Conservation (phyloP, 192 early-diverging fungal genomes). For the Thamnidium elegans region DNA sequence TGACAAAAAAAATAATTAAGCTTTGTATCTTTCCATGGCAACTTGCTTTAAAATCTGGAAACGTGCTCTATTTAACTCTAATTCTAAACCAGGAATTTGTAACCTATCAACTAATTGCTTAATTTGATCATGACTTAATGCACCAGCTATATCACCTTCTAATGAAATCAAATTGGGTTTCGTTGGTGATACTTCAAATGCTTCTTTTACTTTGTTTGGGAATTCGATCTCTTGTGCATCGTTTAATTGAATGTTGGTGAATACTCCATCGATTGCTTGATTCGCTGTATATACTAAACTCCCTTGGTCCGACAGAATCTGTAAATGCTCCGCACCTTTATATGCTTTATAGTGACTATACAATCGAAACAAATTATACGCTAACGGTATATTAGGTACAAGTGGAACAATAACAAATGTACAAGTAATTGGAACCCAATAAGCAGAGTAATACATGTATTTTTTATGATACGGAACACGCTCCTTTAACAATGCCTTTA, state of each 20-base stretch:
- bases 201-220: slow-evolving; percentile 12
- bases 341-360: slow-evolving; percentile 77
- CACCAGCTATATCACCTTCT: slow-evolving; percentile 30
- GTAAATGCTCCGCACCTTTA: slow-evolving; percentile 34
- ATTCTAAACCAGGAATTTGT: slow-evolving; percentile 45
- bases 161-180: slow-evolving; percentile 19
- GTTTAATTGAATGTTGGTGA: slow-evolving; percentile 2
- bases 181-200: slow-evolving; percentile 7
- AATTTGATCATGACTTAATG: slow-evolving; percentile 32
- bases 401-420: slow-evolving; percentile 71
- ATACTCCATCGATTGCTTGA: slow-evolving; percentile 4
- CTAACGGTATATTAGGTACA: slow-evolving; percentile 73
- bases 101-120: slow-evolving; percentile 42
- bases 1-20: too few relatives aligned
- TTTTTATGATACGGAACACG: slow-evolving; percentile 65
- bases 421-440: slow-evolving; percentile 64
- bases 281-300: slow-evolving; percentile 1
- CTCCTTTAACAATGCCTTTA: slow-evolving; percentile 45
- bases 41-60: slow-evolving; percentile 45
- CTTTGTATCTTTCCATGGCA: too few relatives aligned
- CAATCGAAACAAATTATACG: slow-evolving; percentile 76
- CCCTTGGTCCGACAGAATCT: slow-evolving; percentile 10
- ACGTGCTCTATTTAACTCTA: slow-evolving; percentile 48
- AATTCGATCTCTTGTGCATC: slow-evolving; percentile 19
- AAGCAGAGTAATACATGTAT: slow-evolving; percentile 66